Conservation (phyloP, 1,284 basidiomycete genomes). For the Cryptococcus sp. region DNA sequence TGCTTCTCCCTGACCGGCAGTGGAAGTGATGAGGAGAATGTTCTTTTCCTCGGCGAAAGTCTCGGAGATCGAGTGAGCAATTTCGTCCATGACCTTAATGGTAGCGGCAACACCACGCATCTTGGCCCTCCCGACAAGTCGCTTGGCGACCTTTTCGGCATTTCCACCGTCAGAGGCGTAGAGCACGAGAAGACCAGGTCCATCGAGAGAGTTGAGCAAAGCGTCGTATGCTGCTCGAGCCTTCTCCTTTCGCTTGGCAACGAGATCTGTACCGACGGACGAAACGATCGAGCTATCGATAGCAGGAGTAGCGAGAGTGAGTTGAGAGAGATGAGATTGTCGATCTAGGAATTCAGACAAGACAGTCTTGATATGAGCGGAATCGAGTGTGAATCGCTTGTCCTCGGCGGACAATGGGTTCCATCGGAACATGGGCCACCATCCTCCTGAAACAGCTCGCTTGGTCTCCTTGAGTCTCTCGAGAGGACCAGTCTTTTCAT, state of each 20-base stretch:
- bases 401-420: slow-evolving; percentile 83
- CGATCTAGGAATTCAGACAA: slow-evolving; percentile 93
- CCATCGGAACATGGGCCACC: slow-evolving; percentile 99
- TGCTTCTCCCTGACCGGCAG: slow-evolving; percentile 98
- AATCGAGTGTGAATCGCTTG: slow-evolving; percentile 83
- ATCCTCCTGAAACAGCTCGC: slow-evolving; percentile 89
- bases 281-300: slow-evolving; percentile 79
- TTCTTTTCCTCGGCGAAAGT: slow-evolving; percentile 60
- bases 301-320: slow-evolving; percentile 71
- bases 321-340: slow-evolving; percentile 91
- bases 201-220: slow-evolving; percentile 78
- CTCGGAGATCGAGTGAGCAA: slow-evolving; percentile 59
- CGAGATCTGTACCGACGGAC: slow-evolving; percentile 76
- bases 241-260: slow-evolving; percentile 75
- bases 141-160: slow-evolving; percentile 93
- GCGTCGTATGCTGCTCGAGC: slow-evolving; percentile 84
- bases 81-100: slow-evolving; percentile 65
- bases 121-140: slow-evolving; percentile 76
- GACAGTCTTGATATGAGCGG: slow-evolving; percentile 89
- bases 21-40: slow-evolving; percentile 84
- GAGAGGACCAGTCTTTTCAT: slow-evolving; percentile 65
- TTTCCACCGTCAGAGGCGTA: slow-evolving; percentile 92
- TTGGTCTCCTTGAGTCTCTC: slow-evolving; percentile 96
- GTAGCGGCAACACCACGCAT: slow-evolving; percentile 76
- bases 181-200: slow-evolving; percentile 80